A percentile compares a stretch with the other conserved stretches of the same genome.
These are phyloP conservation scores for Jimgerdemannia lactiflua DNA, from an alignment of 192 early-diverging fungal species.

Conservation along the genomic window DNA sequence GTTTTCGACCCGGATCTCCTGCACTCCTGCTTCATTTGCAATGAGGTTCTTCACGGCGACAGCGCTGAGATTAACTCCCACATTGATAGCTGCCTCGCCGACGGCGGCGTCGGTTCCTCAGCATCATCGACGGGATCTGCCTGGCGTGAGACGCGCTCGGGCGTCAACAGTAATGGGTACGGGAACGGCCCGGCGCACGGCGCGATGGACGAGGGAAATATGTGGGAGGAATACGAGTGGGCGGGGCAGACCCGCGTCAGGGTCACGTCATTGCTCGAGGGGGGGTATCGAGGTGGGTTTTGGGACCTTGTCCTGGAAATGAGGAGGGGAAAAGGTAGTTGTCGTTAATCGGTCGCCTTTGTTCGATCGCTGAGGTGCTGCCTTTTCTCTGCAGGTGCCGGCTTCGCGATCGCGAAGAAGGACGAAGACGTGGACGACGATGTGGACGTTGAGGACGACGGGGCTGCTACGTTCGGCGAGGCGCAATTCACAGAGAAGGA, in stretches of 20 bases:
- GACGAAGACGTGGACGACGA: slow-evolving; percentile 74
- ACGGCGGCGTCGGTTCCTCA: slow-evolving; percentile 16
- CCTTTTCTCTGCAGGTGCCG: slow-evolving; percentile 16
- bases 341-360: too few relatives aligned
- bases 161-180: not conserved
- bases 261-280: slow-evolving; percentile 78
- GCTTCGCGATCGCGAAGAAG: slow-evolving; percentile 32
- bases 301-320: too few relatives aligned
- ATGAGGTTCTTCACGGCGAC: slow-evolving; percentile 50
- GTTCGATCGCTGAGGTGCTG: too few relatives aligned
- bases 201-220: slow-evolving; percentile 5
- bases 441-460: slow-evolving; percentile 82
- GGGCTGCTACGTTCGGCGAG: slow-evolving; percentile 65
- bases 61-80: slow-evolving; percentile 66
- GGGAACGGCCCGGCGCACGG: not conserved
- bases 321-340: too few relatives aligned
- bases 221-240: slow-evolving; percentile 79
- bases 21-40: slow-evolving; percentile 67
- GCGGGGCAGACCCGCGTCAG: slow-evolving; percentile 77
- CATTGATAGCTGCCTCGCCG: slow-evolving; percentile 68
- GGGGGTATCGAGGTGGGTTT: slow-evolving; percentile 59
- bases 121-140: too few relatives aligned
- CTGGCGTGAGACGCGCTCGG: slow-evolving; percentile 3
- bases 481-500: slow-evolving; percentile 75
- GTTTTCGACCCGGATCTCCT: slow-evolving; percentile 26